phyloP scores from a whole-genome alignment of 768 basidiomycete genomes.

The Lactifluus echinatus region DNA sequence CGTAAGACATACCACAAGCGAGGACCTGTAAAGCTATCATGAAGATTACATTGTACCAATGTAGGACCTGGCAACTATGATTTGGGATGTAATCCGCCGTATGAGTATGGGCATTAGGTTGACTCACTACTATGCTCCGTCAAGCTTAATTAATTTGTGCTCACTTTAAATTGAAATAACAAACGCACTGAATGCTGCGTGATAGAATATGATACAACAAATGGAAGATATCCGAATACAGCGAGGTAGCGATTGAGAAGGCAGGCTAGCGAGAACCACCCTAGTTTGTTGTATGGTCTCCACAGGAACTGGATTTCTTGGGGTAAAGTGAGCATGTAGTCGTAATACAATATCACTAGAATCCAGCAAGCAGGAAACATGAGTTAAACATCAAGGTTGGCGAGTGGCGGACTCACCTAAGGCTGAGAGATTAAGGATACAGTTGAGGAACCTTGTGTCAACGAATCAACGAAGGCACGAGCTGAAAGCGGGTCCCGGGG shows the following conservation, averaged over 20 bases:
- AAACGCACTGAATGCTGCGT: not conserved
- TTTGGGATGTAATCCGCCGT: not conserved
- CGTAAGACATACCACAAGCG: not conserved
- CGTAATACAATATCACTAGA: slow-evolving; percentile 27
- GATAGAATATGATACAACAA: slow-evolving; percentile 22
- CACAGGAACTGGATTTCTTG: slow-evolving; percentile 38
- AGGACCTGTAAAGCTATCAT: not conserved
- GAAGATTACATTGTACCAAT: not conserved
- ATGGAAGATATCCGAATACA: slow-evolving; percentile 29
- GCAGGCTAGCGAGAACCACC: slow-evolving; percentile 37
- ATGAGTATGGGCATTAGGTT: not conserved
- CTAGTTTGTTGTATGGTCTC: slow-evolving; percentile 30
- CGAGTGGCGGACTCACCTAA: not conserved
- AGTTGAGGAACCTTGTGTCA: slow-evolving; percentile 7
- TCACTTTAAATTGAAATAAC: not conserved
- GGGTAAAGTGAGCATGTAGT: slow-evolving; percentile 25
- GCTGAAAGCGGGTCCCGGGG: no score
- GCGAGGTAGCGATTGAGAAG: slow-evolving; percentile 43
- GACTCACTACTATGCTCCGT: not conserved
- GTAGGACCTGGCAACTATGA: not conserved
- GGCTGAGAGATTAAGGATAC: not conserved
- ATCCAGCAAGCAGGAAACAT: not conserved
- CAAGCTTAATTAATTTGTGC: not conserved
- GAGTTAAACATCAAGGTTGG: not conserved
- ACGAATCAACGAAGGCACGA: not conserved